Percentiles rank a stretch among this genome's conserved stretches.
Evolutionary conservation across 306 rosid genomes (phyloP).

Genomic region (Parietaria judaica): DNA sequence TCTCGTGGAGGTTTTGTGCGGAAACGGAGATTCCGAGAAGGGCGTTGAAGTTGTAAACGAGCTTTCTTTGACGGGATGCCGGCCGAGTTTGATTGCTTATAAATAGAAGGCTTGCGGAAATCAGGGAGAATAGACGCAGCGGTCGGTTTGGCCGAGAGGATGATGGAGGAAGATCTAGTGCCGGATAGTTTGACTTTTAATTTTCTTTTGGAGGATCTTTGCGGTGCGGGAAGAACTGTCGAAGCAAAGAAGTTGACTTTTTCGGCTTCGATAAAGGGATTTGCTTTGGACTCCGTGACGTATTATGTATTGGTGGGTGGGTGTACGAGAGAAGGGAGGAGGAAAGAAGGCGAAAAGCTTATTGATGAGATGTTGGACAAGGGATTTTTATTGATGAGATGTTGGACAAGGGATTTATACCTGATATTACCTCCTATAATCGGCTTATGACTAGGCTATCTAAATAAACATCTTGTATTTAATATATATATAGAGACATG

Average conservation of each 20-base stretch:
- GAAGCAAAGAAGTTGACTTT: conserved; percentile 60
- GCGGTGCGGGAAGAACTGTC: conserved; percentile 38
- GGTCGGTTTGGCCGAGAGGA: conserved; percentile 37
- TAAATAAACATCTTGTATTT: conserved; percentile 5
- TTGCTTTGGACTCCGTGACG: conserved; percentile 45
- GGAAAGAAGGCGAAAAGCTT: conserved; percentile 40
- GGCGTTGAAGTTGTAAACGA: conserved; percentile 54
- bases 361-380: conserved; percentile 78
- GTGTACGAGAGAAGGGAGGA: conserved; percentile 41
- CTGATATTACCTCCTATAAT: conserved; percentile 64
- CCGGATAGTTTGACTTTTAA: conserved; percentile 71
- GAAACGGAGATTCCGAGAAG: conserved; percentile 30
- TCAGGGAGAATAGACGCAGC: conserved; percentile 40
- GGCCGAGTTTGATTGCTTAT: conserved; percentile 62
- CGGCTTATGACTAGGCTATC: conserved; percentile 44
- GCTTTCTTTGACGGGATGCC: conserved; percentile 49
- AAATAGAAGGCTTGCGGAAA: conserved; percentile 64
- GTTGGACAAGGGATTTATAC: conserved; percentile 51
- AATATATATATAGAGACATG: no score
- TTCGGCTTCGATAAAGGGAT: conserved; percentile 56
- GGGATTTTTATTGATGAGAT: conserved; percentile 61
- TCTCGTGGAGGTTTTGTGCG: conserved; percentile 48
- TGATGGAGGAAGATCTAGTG: conserved; percentile 51
- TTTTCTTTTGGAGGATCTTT: conserved; percentile 50
- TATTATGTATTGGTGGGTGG: conserved; percentile 52